Percentiles rank a stretch among this genome's conserved stretches.
Conservation (phyloP, 495 filamentous ascomycete genomes). For the Massariosphaeria phaeospora region DNA sequence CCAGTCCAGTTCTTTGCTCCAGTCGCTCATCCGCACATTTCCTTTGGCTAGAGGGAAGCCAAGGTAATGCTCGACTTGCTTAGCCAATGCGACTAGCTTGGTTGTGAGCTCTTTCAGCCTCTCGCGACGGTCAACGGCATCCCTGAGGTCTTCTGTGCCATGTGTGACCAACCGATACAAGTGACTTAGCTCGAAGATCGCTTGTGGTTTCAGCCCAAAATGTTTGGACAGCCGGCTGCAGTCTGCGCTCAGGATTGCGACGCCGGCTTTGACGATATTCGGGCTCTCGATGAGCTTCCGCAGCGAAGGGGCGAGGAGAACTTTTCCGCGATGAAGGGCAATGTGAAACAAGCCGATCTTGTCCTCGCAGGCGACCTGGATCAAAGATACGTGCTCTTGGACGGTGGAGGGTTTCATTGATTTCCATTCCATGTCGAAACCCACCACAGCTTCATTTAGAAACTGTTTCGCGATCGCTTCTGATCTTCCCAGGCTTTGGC, state of each 20-base stretch:
- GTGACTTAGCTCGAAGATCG: constrained; percentile 75
- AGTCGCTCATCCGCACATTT: constrained; percentile 60
- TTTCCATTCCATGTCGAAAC: constrained; percentile 77
- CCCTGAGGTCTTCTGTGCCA: constrained; percentile 42
- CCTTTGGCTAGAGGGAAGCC: constrained; percentile 74
- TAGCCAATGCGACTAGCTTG: constrained; percentile 58
- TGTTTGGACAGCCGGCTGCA: constrained; percentile 62
- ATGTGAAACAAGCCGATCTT: constrained; percentile 82
- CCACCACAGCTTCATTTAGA: constrained; percentile 26
- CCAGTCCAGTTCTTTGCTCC: constrained; percentile 56
- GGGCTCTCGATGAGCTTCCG: constrained; percentile 65
- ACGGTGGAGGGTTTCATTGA: constrained; percentile 44
- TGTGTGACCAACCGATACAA: constrained; percentile 69
- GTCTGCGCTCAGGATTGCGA: constrained; percentile 62
- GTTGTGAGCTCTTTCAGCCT: constrained; percentile 58
- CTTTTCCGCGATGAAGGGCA: constrained; percentile 44
- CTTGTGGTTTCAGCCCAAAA: constrained; percentile 57
- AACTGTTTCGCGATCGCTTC: constrained; percentile 46
- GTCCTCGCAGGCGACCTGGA: constrained; percentile 73
- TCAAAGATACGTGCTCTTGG: constrained; percentile 62
- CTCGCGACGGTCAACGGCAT: too few species aligned
- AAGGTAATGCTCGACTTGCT: constrained; percentile 65
- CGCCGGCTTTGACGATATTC: constrained; percentile 69
- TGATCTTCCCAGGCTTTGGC: constrained; percentile 57
- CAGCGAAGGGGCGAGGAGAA: constrained; percentile 63